Percentiles rank a stretch among this genome's conserved stretches.
phyloP scores from a whole-genome alignment of 345 rosid genomes.

The Eucalyptus urophylla region DNA sequence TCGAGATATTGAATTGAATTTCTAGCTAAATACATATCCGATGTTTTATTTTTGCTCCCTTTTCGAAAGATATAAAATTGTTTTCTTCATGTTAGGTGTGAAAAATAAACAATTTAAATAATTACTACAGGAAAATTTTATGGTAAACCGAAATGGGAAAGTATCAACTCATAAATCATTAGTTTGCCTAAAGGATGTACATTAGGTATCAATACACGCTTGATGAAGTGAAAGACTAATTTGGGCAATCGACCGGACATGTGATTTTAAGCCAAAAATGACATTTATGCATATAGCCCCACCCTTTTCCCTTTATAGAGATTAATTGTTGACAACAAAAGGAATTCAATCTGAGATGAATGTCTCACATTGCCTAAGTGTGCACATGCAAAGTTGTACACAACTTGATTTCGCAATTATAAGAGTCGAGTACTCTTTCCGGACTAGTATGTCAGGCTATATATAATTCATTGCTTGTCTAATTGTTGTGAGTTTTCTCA shows the following conservation, averaged over 20 bases:
- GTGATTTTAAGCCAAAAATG: neutral
- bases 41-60: neutral
- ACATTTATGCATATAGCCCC: neutral
- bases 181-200: neutral
- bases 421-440: neutral
- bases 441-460: neutral
- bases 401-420: rapidly evolving
- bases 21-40: neutral
- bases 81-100: neutral
- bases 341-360: neutral
- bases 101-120: neutral
- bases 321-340: neutral
- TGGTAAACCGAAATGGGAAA: neutral
- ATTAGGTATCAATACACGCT: neutral
- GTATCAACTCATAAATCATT: neutral
- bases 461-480: rapidly evolving
- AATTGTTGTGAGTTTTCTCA: neutral
- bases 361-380: neutral
- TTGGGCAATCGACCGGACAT: neutral
- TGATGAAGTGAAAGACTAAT: neutral
- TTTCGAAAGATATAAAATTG: neutral
- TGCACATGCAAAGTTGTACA: neutral
- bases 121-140: neutral
- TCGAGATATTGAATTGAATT: neutral
- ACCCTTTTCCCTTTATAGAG: neutral